Percentiles rank a stretch among this genome's conserved stretches.
These are phyloP conservation scores for Wickerhamomyces ciferrii DNA, from an alignment of 805 yeast genomes.

Conservation along the genomic window DNA sequence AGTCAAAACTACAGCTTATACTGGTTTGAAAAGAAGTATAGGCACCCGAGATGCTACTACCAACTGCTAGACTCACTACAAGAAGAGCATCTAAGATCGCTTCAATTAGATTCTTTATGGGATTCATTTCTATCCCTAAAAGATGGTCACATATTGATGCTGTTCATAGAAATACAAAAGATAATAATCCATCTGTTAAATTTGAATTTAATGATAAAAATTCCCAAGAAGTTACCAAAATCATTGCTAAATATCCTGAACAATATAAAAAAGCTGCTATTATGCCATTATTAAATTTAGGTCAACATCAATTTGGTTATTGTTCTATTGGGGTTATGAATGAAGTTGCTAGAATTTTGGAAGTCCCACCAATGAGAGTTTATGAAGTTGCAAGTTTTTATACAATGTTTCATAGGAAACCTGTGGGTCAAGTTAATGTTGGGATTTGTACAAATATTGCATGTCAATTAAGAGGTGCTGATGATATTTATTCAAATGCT, in stretches of 20 bases:
- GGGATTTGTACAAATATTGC: slow-evolving; percentile 91
- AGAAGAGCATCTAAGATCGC: not conserved
- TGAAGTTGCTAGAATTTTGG: slow-evolving; percentile 77
- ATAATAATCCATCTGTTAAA: slow-evolving; percentile 61
- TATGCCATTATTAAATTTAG: slow-evolving; percentile 82
- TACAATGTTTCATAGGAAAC: slow-evolving; percentile 84
- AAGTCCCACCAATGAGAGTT: slow-evolving; percentile 92
- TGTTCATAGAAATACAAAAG: slow-evolving; percentile 69
- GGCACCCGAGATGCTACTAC: not conserved
- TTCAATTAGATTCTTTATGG: not conserved
- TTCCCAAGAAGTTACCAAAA: slow-evolving; percentile 60
- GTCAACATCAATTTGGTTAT: slow-evolving; percentile 84
- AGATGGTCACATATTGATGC: slow-evolving; percentile 15
- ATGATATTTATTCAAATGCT: slow-evolving; percentile 69
- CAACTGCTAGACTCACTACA: not conserved
- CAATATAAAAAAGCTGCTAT: slow-evolving; percentile 85
- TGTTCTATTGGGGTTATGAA: slow-evolving; percentile 86
- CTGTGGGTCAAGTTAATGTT: slow-evolving; percentile 79
- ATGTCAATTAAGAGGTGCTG: slow-evolving; percentile 80
- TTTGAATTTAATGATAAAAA: slow-evolving; percentile 71
- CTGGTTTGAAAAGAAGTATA: too few species aligned
- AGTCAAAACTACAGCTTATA: too few species aligned
- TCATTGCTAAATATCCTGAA: slow-evolving; percentile 75
- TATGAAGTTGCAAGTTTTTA: slow-evolving; percentile 90
- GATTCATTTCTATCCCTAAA: not conserved